Evolutionary conservation across 2,329 filamentous ascomycete species (phyloP).

Genomic region (Mycosphaerella sp.): DNA sequence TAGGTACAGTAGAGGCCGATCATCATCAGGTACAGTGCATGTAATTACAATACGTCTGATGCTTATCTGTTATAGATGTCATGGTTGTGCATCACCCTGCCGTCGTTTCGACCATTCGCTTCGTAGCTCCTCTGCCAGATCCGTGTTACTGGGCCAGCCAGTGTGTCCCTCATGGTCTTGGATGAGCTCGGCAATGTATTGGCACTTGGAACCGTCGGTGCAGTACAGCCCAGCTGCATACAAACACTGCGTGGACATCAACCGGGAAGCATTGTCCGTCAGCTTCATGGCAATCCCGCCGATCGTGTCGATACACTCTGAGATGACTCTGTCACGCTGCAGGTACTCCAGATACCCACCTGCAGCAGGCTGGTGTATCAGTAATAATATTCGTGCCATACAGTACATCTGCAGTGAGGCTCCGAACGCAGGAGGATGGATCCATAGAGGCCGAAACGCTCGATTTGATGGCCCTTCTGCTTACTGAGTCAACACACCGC

Average conservation of each 20-base stretch:
- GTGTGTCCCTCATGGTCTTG: constrained; percentile 36
- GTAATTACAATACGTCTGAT: not conserved
- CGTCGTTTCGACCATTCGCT: constrained; percentile 22
- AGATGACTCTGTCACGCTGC: constrained; percentile 40
- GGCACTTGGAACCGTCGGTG: constrained; percentile 35
- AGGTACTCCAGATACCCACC: constrained; percentile 47
- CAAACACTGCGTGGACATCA: constrained; percentile 43
- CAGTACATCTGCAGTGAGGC: constrained; percentile 49
- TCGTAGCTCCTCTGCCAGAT: constrained; percentile 27
- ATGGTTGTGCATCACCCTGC: constrained; percentile 1
- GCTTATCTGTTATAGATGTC: too few relatives aligned
- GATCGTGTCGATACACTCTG: constrained; percentile 45
- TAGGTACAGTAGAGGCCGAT: too few relatives aligned
- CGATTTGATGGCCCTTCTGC: constrained; percentile 36
- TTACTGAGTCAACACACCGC: not conserved
- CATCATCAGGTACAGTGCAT: too few relatives aligned
- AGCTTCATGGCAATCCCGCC: constrained; percentile 47
- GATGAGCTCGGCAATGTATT: constrained; percentile 37
- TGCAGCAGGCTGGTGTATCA: constrained; percentile 48
- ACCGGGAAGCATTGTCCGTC: constrained; percentile 38
- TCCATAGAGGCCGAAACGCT: constrained; percentile 48
- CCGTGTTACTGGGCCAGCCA: constrained; percentile 38
- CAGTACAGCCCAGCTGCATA: constrained; percentile 42
- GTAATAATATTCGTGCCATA: constrained; percentile 49
- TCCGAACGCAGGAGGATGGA: constrained; percentile 43